Base-by-base conservation (phyloP, 73 alveolate genomes). In the Paraurostyla sp. region DNA sequence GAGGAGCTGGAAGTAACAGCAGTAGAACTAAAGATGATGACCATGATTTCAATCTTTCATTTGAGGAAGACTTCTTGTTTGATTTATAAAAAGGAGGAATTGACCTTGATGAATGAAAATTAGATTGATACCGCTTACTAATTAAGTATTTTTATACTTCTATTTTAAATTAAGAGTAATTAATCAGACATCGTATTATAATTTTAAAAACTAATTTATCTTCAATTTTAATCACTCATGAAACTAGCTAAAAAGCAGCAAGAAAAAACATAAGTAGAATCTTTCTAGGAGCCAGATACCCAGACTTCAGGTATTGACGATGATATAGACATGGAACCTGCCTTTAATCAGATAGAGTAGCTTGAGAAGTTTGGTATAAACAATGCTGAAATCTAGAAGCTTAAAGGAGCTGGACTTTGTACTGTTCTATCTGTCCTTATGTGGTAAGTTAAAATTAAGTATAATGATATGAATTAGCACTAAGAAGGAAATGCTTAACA, bases 401-500 rank as follows among this genome's bases (percentile, higher is more conserved):
- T 92, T 45, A 92, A 92, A 62, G 38, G 86, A 42, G 92, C 96
- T 29, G 96, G 96, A 23, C 88, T 92, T 42, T 92, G 96, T 48
- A 92, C 96, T n/a, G 94, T 76, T 1, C 87, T 87, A 46, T 92
- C 94, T 32, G 78, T 92, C 0, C 80, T 92, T 13, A 92, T 92
- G 96, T 51, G 80, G 89, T 78, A 78, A 78, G 58, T 3, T 29
- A 6, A 51, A 33, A 51, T 87, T 83, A 71, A 83, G 71, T 78
- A 56, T 41, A 71, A 78, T 43, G 88, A 85, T 45, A 84, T 68
- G 38, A n/a, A 88, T 80, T 54, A 92, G 91, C 30, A 96, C 98
- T 15, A 94, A 92, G 94, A 98, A 96, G 92, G 99, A 98, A 35
- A 89, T 98, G 91, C 75, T 96, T 75, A 69, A 89, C 80, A 96